Evolutionary conservation across 345 rosid species (phyloP).

Genomic region (Rhodamnia argentea): DNA sequence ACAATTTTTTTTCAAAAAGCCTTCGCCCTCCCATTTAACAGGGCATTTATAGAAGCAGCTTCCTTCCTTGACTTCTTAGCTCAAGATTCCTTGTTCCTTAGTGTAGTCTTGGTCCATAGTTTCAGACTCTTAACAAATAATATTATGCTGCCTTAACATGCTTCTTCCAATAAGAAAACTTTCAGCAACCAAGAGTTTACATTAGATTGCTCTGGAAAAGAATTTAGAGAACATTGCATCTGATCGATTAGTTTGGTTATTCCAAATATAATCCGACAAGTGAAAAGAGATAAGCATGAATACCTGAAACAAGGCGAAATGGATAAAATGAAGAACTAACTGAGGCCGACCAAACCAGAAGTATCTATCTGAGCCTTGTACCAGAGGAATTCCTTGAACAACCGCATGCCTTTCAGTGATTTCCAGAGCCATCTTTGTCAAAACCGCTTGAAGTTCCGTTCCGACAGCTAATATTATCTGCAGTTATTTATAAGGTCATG

Average conservation of each 20-base stretch:
- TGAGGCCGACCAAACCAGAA: constrained; percentile 87
- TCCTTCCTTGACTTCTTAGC: neutral
- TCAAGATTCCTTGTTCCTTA: neutral
- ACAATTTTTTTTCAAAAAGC: neutral
- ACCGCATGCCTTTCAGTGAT: constrained; percentile 80
- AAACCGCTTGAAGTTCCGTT: constrained; percentile 77
- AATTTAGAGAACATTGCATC: neutral
- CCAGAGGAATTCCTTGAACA: constrained; percentile 96
- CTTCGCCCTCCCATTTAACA: neutral
- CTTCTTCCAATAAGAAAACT: neutral
- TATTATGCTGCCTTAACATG: neutral
- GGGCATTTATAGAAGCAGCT: neutral
- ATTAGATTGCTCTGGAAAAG: neutral
- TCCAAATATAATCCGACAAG: neutral
- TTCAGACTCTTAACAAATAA: neutral
- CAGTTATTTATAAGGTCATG: neutral
- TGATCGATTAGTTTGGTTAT: neutral
- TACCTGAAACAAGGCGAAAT: constrained; percentile 94
- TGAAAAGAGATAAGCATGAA: neutral
- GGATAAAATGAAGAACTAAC: constrained; percentile 70
- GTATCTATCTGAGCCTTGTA: constrained; percentile 80
- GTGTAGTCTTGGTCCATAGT: neutral
- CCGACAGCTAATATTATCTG: constrained; percentile 91
- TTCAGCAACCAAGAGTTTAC: neutral
- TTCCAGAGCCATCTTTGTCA: constrained; percentile 86